phyloP scores from a whole-genome alignment of 192 early-diverging fungal species.

The Paraglomus occultum region DNA sequence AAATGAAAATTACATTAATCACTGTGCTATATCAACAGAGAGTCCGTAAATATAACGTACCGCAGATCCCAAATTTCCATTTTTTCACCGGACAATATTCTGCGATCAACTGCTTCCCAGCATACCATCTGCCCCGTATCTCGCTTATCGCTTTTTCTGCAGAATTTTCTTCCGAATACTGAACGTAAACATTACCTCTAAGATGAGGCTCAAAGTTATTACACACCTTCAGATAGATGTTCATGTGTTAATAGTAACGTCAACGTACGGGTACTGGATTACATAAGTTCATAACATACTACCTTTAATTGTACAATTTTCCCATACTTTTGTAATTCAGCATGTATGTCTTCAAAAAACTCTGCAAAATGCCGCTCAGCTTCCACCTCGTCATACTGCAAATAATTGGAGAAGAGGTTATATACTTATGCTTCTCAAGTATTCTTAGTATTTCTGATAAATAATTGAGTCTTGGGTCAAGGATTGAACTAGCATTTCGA shows the following conservation, averaged over 20 bases:
- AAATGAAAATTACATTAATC: not conserved
- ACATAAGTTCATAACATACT: not conserved
- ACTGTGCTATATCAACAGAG: not conserved
- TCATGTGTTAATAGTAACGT: not conserved
- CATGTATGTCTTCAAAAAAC: conserved; percentile 44
- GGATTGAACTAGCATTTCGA: conserved; percentile 33
- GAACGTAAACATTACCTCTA: conserved; percentile 48
- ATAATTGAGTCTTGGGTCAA: conserved; percentile 2
- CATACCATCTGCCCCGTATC: conserved; percentile 44
- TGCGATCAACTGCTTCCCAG: conserved; percentile 35
- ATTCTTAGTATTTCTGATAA: not conserved
- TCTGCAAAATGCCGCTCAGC: conserved; percentile 41
- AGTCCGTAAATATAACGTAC: conserved; percentile 24
- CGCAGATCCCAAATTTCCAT: conserved; percentile 49
- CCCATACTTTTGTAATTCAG: conserved; percentile 38
- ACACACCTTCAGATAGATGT: conserved; percentile 31
- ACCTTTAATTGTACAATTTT: conserved; percentile 46
- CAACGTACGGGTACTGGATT: not conserved
- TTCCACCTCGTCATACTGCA: conserved; percentile 36
- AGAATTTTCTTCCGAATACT: conserved; percentile 42
- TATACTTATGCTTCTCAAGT: too few species aligned
- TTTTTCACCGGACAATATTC: conserved; percentile 41
- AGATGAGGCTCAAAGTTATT: conserved; percentile 42
- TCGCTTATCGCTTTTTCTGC: conserved; percentile 34
- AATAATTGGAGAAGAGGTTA: not conserved